A percentile compares a stretch with the other conserved stretches of the same genome.
Conservation (phyloP, 177 flowering plant genomes). For the Vitis hybrid region DNA sequence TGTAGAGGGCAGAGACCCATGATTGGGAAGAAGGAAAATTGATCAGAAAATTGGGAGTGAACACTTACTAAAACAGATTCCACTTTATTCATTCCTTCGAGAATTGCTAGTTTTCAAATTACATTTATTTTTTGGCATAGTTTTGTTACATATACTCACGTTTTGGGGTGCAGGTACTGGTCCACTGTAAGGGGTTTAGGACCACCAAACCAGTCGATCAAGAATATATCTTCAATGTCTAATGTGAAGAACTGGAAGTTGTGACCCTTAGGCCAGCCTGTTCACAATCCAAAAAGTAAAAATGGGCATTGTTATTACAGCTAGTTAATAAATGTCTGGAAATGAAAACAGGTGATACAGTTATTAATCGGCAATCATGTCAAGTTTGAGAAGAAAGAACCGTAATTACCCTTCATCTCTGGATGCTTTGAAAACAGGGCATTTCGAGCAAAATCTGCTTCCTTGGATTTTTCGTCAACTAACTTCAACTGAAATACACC, state of each 20-base stretch:
- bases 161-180: constrained; percentile 56
- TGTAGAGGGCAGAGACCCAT: constrained; percentile 22
- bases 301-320: not conserved
- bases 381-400: not conserved
- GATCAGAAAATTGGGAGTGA: constrained; percentile 8
- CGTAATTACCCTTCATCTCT: constrained; percentile 75
- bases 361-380: not conserved
- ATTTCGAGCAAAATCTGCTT: constrained; percentile 56
- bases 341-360: not conserved
- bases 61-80: not conserved
- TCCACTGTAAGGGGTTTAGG: constrained; percentile 76
- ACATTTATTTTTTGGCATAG: constrained; percentile 3
- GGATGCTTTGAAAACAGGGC: constrained; percentile 90
- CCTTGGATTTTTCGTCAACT: constrained; percentile 47
- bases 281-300: constrained; percentile 12
- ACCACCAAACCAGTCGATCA: constrained; percentile 92
- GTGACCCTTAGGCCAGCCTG: constrained; percentile 89
- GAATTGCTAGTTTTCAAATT: not conserved
- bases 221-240: constrained; percentile 68
- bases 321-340: not conserved
- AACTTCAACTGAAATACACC: constrained; percentile 50
- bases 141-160: constrained; percentile 45
- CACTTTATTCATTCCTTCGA: not conserved
- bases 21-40: constrained; percentile 8
- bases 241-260: constrained; percentile 75